Base-by-base conservation (phyloP, 2,329 filamentous ascomycete genomes). In the Ophiostoma sp. region DNA sequence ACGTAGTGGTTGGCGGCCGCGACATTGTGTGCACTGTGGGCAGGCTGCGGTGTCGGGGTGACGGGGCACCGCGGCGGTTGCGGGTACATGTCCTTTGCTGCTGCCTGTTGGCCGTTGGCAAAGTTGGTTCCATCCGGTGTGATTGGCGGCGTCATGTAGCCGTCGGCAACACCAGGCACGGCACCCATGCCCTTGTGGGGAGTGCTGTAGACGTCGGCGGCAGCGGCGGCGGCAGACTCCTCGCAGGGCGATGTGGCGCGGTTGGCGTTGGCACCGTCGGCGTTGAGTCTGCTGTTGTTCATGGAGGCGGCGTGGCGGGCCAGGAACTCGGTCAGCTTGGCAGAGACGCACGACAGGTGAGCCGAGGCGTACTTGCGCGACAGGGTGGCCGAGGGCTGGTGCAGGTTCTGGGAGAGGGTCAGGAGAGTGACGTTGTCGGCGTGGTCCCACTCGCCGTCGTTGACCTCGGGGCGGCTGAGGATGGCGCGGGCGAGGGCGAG, bases 401-500 rank as follows among this genome's bases (percentile, higher is more conserved):
- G 84, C 54, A 88, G 80, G 76, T 87, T 84, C 71, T 87, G 86
- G 7, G 85, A 87, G 54, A 88, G 80, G 1, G 84, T 82, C 70
- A 89, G 78, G 68, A 89, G 80, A 0, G 90, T 91, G 71, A 88
- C 82, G 73, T 90, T 87, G 77, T 93, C 90, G 70, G 87, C 86
- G 71, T 88, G 85, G 75, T 90, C 89, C 91, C 92, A 96, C 74
- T 93, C 90, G 54, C 86, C 87, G 72, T 92, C 89, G 73, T 87
- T 87, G 73, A 89, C 85, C 79, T 96, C 93, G 57, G 89, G 86
- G 71, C 93, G 89, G 76, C 89, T 89, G 13, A 98, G 86, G 73
- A 99, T 93, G 77, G 92, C 94, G 73, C 94, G 86, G 54, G 94
- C 90, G 57, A 99, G 86, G 69, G 93, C 93, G 70, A 98, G 84